These are phyloP conservation scores for Exutisphaerella laricina DNA, from an alignment of 2,329 filamentous ascomycete genomes.

Conservation along the genomic window DNA sequence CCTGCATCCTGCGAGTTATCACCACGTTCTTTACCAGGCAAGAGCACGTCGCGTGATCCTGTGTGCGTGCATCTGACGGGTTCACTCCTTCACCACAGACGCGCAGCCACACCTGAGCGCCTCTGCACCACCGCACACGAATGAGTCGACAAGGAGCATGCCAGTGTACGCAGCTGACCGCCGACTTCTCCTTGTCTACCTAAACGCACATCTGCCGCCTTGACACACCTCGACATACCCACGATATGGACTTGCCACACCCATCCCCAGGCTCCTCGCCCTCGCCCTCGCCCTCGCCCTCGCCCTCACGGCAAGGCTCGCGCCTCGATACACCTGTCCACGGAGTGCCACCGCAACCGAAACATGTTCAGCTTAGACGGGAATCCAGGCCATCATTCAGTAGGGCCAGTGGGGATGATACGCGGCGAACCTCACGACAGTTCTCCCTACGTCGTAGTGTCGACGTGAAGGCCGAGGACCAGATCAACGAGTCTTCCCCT, in stretches of 20 bases:
- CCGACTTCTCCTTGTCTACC: conserved; percentile 6
- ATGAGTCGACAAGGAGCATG: conserved; percentile 5
- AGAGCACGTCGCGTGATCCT: neutral
- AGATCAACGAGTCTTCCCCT: conserved; percentile 30
- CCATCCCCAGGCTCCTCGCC: conserved; percentile 9
- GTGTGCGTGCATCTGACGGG: conserved; percentile 4
- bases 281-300: no score
- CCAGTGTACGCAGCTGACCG: neutral
- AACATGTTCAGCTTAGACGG: conserved; percentile 19
- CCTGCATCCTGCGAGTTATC: no score
- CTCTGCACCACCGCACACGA: neutral
- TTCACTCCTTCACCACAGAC: neutral
- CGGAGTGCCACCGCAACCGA: conserved; percentile 11
- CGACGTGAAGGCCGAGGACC: conserved; percentile 17
- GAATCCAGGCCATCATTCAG: conserved; percentile 13
- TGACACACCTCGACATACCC: neutral
- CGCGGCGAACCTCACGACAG: conserved; percentile 4
- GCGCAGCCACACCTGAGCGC: neutral
- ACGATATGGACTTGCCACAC: conserved; percentile 13
- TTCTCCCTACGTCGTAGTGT: conserved; percentile 6
- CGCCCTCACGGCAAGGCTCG: conserved; percentile 11
- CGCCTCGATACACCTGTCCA: conserved; percentile 7
- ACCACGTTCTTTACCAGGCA: neutral
- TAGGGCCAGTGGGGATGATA: conserved; percentile 9
- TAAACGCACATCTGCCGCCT: conserved; percentile 7